These are phyloP conservation scores for Tephrocybe sp. DNA, from an alignment of 768 basidiomycete species.

Conservation along the genomic window DNA sequence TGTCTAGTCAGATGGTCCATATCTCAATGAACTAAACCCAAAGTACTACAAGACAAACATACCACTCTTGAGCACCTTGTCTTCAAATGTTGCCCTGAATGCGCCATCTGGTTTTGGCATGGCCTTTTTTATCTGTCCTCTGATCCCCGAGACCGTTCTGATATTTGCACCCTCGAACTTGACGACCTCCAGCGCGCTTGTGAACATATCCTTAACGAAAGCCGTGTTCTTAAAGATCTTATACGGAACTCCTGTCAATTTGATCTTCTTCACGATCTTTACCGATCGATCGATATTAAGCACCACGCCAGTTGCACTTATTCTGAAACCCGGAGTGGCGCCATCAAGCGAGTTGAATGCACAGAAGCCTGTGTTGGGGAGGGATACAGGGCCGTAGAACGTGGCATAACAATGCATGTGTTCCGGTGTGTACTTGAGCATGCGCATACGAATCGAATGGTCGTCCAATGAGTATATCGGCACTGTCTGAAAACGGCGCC, in stretches of 20 bases:
- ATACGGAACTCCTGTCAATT: constrained; percentile 91
- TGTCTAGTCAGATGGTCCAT: constrained; percentile 50
- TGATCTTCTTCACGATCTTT: constrained; percentile 98
- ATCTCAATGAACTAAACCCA: neutral
- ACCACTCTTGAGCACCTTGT: constrained; percentile 97
- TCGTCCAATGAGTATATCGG: constrained; percentile 98
- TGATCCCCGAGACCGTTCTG: constrained; percentile 90
- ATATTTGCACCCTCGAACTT: constrained; percentile 99
- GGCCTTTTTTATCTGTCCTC: constrained; percentile 97
- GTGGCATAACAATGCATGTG: constrained; percentile 99
- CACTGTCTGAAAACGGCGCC: constrained; percentile 93
- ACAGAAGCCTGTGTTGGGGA: constrained; percentile 96
- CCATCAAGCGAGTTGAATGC: constrained; percentile 84
- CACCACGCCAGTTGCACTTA: constrained; percentile 93
- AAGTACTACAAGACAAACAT: constrained; percentile 28
- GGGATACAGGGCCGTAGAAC: constrained; percentile 90
- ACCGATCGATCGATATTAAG: constrained; percentile 89
- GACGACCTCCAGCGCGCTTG: constrained; percentile 87
- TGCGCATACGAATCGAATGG: constrained; percentile 96
- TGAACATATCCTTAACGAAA: constrained; percentile 98
- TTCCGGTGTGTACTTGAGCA: constrained; percentile 99
- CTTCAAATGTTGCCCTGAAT: constrained; percentile 97
- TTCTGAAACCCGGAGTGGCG: constrained; percentile 76
- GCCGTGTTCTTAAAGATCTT: constrained; percentile 99
- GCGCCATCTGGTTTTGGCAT: constrained; percentile 93